Percentiles rank a stretch among this genome's conserved stretches.
These are phyloP conservation scores for Cutaneotrichosporon sp. DNA, from an alignment of 1,284 basidiomycete species.

Conservation along the genomic window DNA sequence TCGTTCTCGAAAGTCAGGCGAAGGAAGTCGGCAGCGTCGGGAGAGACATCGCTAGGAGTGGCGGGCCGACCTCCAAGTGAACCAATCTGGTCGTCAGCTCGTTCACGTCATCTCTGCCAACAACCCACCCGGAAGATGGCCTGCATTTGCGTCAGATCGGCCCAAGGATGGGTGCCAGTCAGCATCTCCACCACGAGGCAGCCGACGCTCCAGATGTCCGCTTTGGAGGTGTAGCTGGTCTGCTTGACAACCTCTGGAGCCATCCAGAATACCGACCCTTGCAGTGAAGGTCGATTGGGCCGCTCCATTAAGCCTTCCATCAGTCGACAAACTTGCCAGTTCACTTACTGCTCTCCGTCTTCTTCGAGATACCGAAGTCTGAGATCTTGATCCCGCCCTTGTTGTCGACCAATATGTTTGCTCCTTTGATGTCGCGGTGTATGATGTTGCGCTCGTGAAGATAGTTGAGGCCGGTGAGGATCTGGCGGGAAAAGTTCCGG, in stretches of 20 bases:
- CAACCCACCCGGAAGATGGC: slow-evolving; percentile 88
- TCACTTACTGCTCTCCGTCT: slow-evolving; percentile 86
- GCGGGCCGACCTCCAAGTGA: slow-evolving; percentile 77
- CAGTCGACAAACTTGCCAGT: slow-evolving; percentile 2
- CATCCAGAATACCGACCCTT: slow-evolving; percentile 99
- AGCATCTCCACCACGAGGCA: slow-evolving; percentile 99
- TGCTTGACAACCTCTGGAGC: slow-evolving; percentile 98
- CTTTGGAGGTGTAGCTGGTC: slow-evolving; percentile 84
- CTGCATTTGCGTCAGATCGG: slow-evolving; percentile 97
- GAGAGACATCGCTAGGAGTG: slow-evolving; percentile 82
- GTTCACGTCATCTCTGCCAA: too few species aligned
- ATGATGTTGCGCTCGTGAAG: slow-evolving; percentile 98
- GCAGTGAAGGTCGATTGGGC: slow-evolving; percentile 83
- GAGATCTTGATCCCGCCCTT: slow-evolving; percentile 94
- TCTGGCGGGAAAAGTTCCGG: slow-evolving; percentile 92
- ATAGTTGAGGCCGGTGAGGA: slow-evolving; percentile 86
- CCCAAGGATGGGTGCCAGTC: slow-evolving; percentile 96
- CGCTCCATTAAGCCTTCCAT: slow-evolving; percentile 71
- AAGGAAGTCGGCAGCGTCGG: slow-evolving; percentile 82
- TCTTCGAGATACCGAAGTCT: slow-evolving; percentile 99
- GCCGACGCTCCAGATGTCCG: slow-evolving; percentile 98
- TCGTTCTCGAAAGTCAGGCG: slow-evolving; percentile 81
- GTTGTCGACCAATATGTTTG: slow-evolving; percentile 97
- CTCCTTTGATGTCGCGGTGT: slow-evolving; percentile 98
- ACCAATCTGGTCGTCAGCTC: slow-evolving; percentile 69